Evolutionary conservation across 2,329 filamentous ascomycete genomes (phyloP).

Genomic region (Sarocladium kiliense): DNA sequence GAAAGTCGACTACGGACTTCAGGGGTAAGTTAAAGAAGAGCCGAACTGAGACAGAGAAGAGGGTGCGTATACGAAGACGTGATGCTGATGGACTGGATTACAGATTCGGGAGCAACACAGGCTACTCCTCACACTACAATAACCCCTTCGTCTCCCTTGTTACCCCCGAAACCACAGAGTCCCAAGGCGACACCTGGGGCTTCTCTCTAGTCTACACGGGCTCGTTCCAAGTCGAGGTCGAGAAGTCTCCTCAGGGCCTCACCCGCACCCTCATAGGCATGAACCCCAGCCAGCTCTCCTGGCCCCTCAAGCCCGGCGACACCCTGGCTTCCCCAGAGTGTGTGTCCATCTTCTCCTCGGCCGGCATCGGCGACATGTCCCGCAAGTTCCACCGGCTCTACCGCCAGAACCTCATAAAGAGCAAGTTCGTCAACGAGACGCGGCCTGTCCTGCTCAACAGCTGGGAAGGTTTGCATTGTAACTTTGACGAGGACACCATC

Average conservation of each 20-base stretch:
- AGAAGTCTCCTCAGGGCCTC: conserved; percentile 57
- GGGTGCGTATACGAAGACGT: not conserved
- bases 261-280: conserved; percentile 56
- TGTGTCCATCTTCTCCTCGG: conserved; percentile 54
- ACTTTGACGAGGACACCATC: conserved; percentile 52
- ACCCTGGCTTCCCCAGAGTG: conserved; percentile 57
- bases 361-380: conserved; percentile 57
- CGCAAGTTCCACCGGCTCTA: conserved; percentile 57
- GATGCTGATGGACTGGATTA: not conserved
- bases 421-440: conserved; percentile 45
- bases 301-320: conserved; percentile 49
- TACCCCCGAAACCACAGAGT: conserved; percentile 53
- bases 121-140: conserved; percentile 59
- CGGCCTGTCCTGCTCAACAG: conserved; percentile 57
- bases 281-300: conserved; percentile 56
- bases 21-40: conserved; percentile 35
- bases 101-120: conserved; percentile 55
- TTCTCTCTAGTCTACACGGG: conserved; percentile 62
- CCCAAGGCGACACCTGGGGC: conserved; percentile 56
- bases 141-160: conserved; percentile 60
- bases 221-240: conserved; percentile 56
- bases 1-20: conserved; percentile 50
- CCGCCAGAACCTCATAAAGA: conserved; percentile 54
- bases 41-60: not conserved
- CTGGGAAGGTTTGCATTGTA: conserved; percentile 58